These are phyloP conservation scores for Cercophora sp. DNA, from an alignment of 495 filamentous ascomycete species.

Conservation along the genomic window DNA sequence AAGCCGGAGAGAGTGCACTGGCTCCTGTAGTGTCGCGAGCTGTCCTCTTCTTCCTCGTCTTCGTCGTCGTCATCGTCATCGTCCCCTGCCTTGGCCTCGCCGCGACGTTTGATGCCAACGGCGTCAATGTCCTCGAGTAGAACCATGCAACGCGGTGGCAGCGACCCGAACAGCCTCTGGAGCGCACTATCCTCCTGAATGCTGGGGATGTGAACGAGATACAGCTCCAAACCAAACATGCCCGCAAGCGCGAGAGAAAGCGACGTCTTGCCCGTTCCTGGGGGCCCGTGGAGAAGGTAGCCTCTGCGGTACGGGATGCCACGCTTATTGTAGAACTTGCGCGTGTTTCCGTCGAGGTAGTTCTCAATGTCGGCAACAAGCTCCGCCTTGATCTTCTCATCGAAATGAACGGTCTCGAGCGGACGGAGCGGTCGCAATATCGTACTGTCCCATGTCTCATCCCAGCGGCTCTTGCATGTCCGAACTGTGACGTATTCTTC, in stretches of 20 bases:
- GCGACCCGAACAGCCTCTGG: slow-evolving; percentile 53
- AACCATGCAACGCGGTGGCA: slow-evolving; percentile 60
- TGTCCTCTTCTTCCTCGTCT: slow-evolving; percentile 24
- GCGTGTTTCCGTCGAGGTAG: slow-evolving; percentile 69
- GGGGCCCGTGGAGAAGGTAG: slow-evolving; percentile 61
- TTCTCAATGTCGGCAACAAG: slow-evolving; percentile 74
- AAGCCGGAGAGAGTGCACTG: slow-evolving; percentile 59
- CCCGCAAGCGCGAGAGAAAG: slow-evolving; percentile 62
- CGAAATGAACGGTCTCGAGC: slow-evolving; percentile 45
- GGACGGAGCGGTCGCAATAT: slow-evolving; percentile 42
- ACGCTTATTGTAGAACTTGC: slow-evolving; percentile 64
- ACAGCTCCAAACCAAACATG: slow-evolving; percentile 60
- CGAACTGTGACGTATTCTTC: slow-evolving; percentile 43
- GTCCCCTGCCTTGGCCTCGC: slow-evolving; percentile 18
- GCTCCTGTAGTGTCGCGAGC: slow-evolving; percentile 3
- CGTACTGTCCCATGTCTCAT: slow-evolving; percentile 40
- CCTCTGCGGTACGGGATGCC: slow-evolving; percentile 64
- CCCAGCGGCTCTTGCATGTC: slow-evolving; percentile 16
- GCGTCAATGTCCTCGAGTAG: slow-evolving; percentile 67
- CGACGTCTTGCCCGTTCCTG: slow-evolving; percentile 65
- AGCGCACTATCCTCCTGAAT: slow-evolving; percentile 41
- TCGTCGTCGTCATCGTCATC: slow-evolving; percentile 26
- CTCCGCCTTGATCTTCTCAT: slow-evolving; percentile 56
- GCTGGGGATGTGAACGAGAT: slow-evolving; percentile 55
- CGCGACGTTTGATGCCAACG: slow-evolving; percentile 45